Evolutionary conservation across 2,329 filamentous ascomycete species (phyloP), one percentile per base, ranked within the genome.

Genomic region (Pseudohalonectria lignicola): DNA sequence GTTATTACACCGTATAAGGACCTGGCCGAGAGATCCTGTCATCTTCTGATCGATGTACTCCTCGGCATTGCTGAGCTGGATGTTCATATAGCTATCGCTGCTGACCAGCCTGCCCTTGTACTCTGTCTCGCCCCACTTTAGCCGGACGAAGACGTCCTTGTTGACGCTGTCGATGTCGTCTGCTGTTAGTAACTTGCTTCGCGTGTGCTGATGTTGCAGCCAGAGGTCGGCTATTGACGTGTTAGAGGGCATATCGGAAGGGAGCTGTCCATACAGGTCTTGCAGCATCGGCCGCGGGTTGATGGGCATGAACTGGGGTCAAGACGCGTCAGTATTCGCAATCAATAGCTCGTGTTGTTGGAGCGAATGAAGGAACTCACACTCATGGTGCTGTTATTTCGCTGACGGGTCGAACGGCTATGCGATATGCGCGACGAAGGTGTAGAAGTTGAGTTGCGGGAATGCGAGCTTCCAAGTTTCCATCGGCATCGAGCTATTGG

Each of bases 21-120:
- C 88, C 63, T 94, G 83, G 6, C 92, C 92, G 47, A 98, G 65
- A 35, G 76, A 76, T 41, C 87, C 90, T 26, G 82, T 86, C 58
- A 78, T 80, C 72, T 93, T 84, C 49, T 86, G 82, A 56, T 87
- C 79, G 54, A 94, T 84, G 63, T 82, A 95, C 63, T 98, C 92
- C 64, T 94, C 85, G 37, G 90, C 88, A 52, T 82, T 81, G 48
- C 80, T 79, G 46, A 98, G 75, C 66, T 96, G 87, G 47, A 98
- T 79, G 68, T 98, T 98, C 90, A 98, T 96, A 70, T 98, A 98
- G 56, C 84, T 87, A 67, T 98, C 92, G 55, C 94, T 85, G 52
- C 83, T 90, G 55, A 58, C 84, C 45, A 98, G 76, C 48, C 77
- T 76, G 58, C 92, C 92, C 61, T 90, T 93, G 75, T 98, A 98